Evolutionary conservation across 805 yeast species (phyloP).

Genomic region (Scheffersomyces lignosus): DNA sequence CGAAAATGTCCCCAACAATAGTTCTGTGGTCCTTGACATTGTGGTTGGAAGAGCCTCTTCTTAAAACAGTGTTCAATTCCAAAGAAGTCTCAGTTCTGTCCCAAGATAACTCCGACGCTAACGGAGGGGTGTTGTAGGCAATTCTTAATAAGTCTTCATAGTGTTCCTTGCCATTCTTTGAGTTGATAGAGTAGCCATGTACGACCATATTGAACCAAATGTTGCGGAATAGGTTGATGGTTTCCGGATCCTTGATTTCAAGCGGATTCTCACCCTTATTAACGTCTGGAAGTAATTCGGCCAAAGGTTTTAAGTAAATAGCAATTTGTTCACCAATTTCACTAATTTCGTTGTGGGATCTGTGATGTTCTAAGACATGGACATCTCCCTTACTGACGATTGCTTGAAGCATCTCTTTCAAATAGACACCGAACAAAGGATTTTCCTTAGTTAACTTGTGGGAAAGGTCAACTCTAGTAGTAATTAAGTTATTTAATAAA

Average conservation of each 20-base stretch:
- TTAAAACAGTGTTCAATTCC: constrained; percentile 85
- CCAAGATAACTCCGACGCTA: constrained; percentile 29
- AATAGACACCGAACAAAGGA: constrained; percentile 50
- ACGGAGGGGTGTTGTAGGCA: constrained; percentile 66
- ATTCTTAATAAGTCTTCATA: constrained; percentile 57
- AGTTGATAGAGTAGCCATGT: constrained; percentile 76
- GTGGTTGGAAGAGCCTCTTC: constrained; percentile 84
- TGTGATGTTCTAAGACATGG: constrained; percentile 70
- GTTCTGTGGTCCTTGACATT: constrained; percentile 76
- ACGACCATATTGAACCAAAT: constrained; percentile 93
- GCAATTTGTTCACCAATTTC: constrained; percentile 70
- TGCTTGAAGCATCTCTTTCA: constrained; percentile 63
- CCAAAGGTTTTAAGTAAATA: constrained; percentile 67
- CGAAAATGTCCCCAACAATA: constrained; percentile 51
- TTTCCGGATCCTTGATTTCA: constrained; percentile 44
- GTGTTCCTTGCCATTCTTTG: constrained; percentile 53
- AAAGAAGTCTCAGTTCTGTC: constrained; percentile 87
- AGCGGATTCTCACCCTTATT: constrained; percentile 43
- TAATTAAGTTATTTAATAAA: constrained; percentile 41
- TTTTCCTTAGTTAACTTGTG: constrained; percentile 39
- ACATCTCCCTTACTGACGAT: constrained; percentile 81
- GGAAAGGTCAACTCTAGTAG: constrained; percentile 52
- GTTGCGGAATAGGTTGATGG: constrained; percentile 69
- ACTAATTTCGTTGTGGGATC: constrained; percentile 71
- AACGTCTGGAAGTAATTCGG: constrained; percentile 65